Evolutionary conservation across 345 rosid genomes (phyloP).

Genomic region (Eutrema heterophyllum): DNA sequence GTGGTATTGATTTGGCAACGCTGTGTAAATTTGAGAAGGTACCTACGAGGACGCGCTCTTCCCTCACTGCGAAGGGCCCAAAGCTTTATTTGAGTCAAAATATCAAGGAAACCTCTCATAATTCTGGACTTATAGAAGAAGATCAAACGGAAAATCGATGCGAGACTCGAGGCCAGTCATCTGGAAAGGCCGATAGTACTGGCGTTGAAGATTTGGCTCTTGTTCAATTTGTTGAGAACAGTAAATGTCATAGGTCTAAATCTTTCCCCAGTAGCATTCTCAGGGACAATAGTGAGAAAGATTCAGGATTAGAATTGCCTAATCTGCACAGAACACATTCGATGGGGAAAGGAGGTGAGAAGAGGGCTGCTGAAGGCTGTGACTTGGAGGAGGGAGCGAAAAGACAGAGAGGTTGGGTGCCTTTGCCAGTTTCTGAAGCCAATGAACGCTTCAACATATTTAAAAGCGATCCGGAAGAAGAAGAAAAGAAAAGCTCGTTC

Average conservation of each 20-base stretch:
- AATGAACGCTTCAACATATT: conserved; percentile 29
- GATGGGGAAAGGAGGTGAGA: conserved; percentile 63
- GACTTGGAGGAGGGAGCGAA: conserved; percentile 49
- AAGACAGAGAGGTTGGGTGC: conserved; percentile 68
- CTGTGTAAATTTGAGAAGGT: conserved; percentile 77
- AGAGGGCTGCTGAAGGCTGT: conserved; percentile 48
- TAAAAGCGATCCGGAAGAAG: conserved; percentile 28
- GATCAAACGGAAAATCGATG: conserved; percentile 31
- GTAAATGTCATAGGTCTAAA: conserved; percentile 49
- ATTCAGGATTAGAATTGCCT: conserved; percentile 35
- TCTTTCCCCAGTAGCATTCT: conserved; percentile 54
- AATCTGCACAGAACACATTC: conserved; percentile 46
- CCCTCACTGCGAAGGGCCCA: conserved; percentile 43
- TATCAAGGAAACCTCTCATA: conserved; percentile 38
- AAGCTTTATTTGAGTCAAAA: conserved; percentile 38
- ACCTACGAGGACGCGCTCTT: conserved; percentile 82
- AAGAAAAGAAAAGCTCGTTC: conserved; percentile 25
- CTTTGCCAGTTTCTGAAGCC: conserved; percentile 37
- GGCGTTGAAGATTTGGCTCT: conserved; percentile 36
- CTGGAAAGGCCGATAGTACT: conserved; percentile 32
- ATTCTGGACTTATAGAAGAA: conserved; percentile 32
- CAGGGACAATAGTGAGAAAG: conserved; percentile 39
- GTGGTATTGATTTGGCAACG: conserved; percentile 49
- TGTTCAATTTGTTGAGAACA: conserved; percentile 33
- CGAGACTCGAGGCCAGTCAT: conserved; percentile 33